phyloP scores from a whole-genome alignment of 768 basidiomycete species.

The Lentinus brumalis region DNA sequence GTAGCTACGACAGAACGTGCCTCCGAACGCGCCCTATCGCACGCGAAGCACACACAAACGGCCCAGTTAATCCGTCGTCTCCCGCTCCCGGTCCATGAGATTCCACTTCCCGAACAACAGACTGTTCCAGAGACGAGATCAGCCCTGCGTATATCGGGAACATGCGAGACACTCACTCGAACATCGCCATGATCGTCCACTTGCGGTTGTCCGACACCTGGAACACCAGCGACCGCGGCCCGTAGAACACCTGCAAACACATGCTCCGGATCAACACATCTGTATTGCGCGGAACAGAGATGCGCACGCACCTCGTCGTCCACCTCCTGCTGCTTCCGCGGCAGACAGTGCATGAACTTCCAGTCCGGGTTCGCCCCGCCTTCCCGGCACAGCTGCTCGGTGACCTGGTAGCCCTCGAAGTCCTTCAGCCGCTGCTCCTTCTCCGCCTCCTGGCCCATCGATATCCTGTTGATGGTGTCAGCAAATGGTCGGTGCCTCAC shows the following conservation, averaged over 20 bases:
- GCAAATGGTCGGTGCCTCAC: background rate
- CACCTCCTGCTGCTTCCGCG: slow-evolving; percentile 90
- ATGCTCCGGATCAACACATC: slow-evolving; percentile 8
- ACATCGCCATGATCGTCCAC: slow-evolving; percentile 93
- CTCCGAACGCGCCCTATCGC: background rate
- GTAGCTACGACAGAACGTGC: slow-evolving; percentile 1
- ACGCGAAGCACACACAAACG: background rate
- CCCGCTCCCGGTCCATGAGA: slow-evolving; percentile 8
- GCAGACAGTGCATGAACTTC: slow-evolving; percentile 96
- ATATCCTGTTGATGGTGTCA: slow-evolving; percentile 64
- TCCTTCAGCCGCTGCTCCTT: slow-evolving; percentile 83
- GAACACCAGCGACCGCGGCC: slow-evolving; percentile 88
- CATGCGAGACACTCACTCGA: slow-evolving; percentile 62
- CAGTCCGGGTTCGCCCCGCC: slow-evolving; percentile 85
- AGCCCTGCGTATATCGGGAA: slow-evolving; percentile 9
- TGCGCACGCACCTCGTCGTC: slow-evolving; percentile 75
- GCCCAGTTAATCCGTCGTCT: slow-evolving; percentile 1
- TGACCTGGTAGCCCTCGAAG: slow-evolving; percentile 93
- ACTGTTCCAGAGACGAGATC: slow-evolving; percentile 26
- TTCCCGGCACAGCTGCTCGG: slow-evolving; percentile 78
- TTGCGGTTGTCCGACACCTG: slow-evolving; percentile 95
- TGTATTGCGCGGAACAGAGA: background rate
- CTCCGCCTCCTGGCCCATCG: slow-evolving; percentile 98
- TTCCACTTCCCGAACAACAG: slow-evolving; percentile 38
- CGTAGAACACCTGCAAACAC: slow-evolving; percentile 81